Percentiles rank a stretch among this genome's conserved stretches.
These are phyloP conservation scores for Macrophomina phaseolina DNA, from an alignment of 2,329 filamentous ascomycete species.

Conservation along the genomic window DNA sequence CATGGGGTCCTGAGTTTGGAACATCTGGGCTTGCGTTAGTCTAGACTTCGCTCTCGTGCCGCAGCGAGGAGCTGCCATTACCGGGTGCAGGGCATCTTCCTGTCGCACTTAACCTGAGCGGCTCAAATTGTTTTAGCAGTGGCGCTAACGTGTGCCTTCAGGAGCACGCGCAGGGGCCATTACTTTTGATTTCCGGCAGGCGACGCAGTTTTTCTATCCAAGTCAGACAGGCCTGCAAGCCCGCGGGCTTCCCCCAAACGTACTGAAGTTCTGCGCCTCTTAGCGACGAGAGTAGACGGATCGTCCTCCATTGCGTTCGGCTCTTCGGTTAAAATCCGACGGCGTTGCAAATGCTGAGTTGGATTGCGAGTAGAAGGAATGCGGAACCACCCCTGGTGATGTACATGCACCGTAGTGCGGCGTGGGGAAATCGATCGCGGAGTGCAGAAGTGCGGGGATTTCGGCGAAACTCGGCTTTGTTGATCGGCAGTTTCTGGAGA, in stretches of 20 bases:
- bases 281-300: background rate
- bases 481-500: background rate
- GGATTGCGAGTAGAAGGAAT: background rate
- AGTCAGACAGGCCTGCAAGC: background rate
- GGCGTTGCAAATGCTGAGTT: background rate
- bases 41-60: too few relatives aligned
- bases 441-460: background rate
- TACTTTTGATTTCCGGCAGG: slow-evolving; percentile 42
- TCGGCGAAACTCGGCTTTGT: background rate
- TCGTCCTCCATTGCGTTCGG: background rate
- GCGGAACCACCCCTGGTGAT: background rate
- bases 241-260: background rate
- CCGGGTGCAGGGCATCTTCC: slow-evolving; percentile 39
- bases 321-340: background rate
- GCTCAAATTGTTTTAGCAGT: background rate
- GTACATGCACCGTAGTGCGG: background rate
- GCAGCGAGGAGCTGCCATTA: slow-evolving; percentile 33
- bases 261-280: background rate
- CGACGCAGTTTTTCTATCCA: slow-evolving; percentile 30
- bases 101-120: slow-evolving; percentile 36
- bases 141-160: background rate
- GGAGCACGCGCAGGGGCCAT: background rate
- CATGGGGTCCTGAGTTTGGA: slow-evolving; percentile 31
- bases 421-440: background rate
- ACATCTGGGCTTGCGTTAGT: background rate